phyloP scores from a whole-genome alignment of 352 stramenopile genomes.

The Blastocystis sp. region DNA sequence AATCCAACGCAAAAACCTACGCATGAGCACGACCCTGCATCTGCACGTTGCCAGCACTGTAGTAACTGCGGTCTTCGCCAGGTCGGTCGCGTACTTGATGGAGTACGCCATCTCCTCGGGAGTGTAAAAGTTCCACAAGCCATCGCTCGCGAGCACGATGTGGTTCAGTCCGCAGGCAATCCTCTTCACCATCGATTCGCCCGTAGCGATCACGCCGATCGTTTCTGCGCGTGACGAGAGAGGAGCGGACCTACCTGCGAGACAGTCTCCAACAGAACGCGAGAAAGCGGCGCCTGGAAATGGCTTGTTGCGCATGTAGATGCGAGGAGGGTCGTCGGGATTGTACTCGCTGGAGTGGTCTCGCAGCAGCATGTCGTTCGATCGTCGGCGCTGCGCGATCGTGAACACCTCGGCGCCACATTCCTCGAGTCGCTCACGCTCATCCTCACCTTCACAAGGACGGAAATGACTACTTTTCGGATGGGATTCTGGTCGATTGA shows the following conservation, averaged over 20 bases:
- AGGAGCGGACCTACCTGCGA: background rate
- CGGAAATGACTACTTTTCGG: background rate
- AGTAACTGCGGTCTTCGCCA: background rate
- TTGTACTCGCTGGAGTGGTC: background rate
- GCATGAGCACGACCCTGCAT: background rate
- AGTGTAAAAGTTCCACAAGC: slow-evolving; percentile 24
- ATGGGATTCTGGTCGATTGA: background rate
- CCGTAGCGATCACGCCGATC: background rate
- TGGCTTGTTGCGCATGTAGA: background rate
- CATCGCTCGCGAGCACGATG: slow-evolving; percentile 12
- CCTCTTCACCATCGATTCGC: background rate
- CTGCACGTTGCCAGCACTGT: background rate
- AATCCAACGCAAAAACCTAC: slow-evolving; percentile 23
- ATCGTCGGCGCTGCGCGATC: background rate
- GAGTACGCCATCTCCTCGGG: background rate
- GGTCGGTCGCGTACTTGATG: slow-evolving; percentile 14
- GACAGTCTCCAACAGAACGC: background rate
- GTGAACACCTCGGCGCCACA: slow-evolving; percentile 13
- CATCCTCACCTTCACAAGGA: background rate
- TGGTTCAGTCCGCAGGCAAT: background rate
- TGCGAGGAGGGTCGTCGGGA: slow-evolving; percentile 1
- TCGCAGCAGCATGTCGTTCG: background rate
- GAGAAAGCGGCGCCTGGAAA: slow-evolving; percentile 32
- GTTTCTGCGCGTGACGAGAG: background rate
- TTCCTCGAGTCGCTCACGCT: background rate